Conservation (phyloP, 2,329 filamentous ascomycete species). For the Macrophomina pseudophaseolina region DNA sequence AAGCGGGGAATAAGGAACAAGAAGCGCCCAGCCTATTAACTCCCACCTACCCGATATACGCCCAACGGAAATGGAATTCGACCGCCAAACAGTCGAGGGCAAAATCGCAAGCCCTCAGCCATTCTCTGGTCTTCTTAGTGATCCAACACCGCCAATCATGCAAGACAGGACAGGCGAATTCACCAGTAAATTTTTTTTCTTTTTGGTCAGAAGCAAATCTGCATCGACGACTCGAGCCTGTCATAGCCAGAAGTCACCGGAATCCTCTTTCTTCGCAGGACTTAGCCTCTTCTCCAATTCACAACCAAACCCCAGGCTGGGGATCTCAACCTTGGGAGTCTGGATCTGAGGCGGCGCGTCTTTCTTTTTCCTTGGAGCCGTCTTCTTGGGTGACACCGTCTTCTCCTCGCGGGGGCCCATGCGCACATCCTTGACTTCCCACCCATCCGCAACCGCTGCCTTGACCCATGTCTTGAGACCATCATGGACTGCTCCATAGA, state of each 20-base stretch:
- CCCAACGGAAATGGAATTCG: neutral
- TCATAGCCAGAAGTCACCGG: constrained; percentile 23
- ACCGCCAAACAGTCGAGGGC: neutral
- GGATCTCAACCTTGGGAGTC: constrained; percentile 44
- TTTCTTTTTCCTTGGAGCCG: constrained; percentile 38
- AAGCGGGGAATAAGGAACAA: neutral
- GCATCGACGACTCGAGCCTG: no score
- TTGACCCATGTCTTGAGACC: constrained; percentile 88
- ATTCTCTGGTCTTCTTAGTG: constrained; percentile 14
- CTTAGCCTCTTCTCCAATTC: constrained; percentile 21
- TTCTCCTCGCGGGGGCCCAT: constrained; percentile 60
- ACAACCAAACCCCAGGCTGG: constrained; percentile 18
- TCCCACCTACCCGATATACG: constrained; percentile 21
- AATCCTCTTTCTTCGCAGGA: constrained; percentile 9
- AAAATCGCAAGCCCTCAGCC: constrained; percentile 3
- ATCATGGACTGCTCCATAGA: constrained; percentile 91
- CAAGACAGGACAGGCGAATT: neutral
- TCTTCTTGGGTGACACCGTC: constrained; percentile 41
- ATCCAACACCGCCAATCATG: constrained; percentile 15
- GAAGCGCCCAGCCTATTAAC: constrained; percentile 12
- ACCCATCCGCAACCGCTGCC: constrained; percentile 84
- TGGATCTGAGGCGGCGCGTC: constrained; percentile 45
- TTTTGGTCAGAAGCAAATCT: neutral
- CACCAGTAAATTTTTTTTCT: neutral
- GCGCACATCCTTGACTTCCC: constrained; percentile 81